phyloP scores from a whole-genome alignment of 306 rosid genomes.

The Prunus persica region Prunus_persica_NCBIv2 NC_034012.1:23221001-23221500 shows the following conservation, averaged over 20 bases:
- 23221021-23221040: background rate
- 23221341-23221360: background rate
- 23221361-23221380: background rate
- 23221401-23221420: conserved; percentile 10
- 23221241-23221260: background rate
- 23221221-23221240: background rate
- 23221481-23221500: conserved; percentile 93
- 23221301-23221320: too few relatives aligned
- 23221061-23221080: background rate
- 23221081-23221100: background rate
- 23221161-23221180: background rate
- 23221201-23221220: background rate
- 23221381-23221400: background rate
- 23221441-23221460: conserved; percentile 69
- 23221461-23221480: conserved; percentile 91
- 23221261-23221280: too few relatives aligned
- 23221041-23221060: background rate
- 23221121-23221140: background rate
- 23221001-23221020: background rate
- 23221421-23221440: conserved; percentile 13
- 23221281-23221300: too few relatives aligned
- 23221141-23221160: background rate
- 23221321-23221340: background rate
- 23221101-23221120: background rate
- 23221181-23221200: too few relatives aligned